Evolutionary conservation across 495 filamentous ascomycete genomes (phyloP).

Genomic region (Aspergillus ellipticus): DNA sequence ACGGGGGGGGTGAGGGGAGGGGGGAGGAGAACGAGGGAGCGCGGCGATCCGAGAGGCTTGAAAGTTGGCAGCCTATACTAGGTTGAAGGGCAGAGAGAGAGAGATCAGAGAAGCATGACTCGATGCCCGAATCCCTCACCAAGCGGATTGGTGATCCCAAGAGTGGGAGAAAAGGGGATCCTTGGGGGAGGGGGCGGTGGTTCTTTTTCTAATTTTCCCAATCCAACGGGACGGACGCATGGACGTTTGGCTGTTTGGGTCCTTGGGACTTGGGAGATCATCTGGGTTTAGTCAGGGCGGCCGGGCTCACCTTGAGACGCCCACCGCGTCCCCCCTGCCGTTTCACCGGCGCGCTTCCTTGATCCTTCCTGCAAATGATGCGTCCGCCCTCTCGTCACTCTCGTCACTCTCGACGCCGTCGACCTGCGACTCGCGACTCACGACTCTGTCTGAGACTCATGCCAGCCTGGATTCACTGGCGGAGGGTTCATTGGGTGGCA

Average conservation of each 20-base stretch:
- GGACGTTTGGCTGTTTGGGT: constrained; percentile 1
- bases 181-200: background rate
- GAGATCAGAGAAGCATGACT: background rate
- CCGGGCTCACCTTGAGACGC: background rate
- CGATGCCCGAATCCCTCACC: background rate
- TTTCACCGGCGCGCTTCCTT: background rate
- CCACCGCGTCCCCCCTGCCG: background rate
- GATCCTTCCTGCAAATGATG: background rate
- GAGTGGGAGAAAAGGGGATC: background rate
- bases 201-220: constrained; percentile 1
- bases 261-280: background rate
- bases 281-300: background rate
- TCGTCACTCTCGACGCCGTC: too few species aligned
- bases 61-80: background rate
- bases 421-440: too few species aligned
- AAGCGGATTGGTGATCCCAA: background rate
- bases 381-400: background rate
- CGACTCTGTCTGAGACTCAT: too few species aligned
- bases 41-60: background rate
- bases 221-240: constrained; percentile 5
- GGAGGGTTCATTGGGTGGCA: background rate
- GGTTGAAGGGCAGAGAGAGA: background rate
- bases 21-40: background rate
- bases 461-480: too few species aligned
- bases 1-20: background rate